Evolutionary conservation across 805 yeast species (phyloP), one percentile per base, ranked within the genome.

Genomic region (Danielia oregonensis): DNA sequence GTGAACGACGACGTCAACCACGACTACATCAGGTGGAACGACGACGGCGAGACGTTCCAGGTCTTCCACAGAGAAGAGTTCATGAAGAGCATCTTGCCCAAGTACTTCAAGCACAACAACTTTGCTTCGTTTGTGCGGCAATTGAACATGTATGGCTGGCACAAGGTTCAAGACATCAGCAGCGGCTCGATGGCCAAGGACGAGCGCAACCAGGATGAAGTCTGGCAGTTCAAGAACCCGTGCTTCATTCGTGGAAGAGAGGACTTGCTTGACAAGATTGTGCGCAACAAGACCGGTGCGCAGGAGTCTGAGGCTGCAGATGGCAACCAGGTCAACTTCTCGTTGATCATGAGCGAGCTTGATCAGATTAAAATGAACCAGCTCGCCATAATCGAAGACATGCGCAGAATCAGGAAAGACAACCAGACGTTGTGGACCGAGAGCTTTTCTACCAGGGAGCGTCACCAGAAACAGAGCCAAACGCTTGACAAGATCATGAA

Each of bases 141-240:
- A 57, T 70, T 91, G 51, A 91, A 91, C 62, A 91, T 93, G 98
- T 93, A 93, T 57, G 98, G 98, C 8, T 93, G 97, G 96, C 97
- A 89, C 65, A 93, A 93, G 61, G 93, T 93, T 4, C 98, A 93
- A 61, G 97, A 93, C 60, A 78, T 89, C 15, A 84, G 65, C 37
- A 74, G 83, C 17, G 97, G 94, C 2, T 74, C 89, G 4, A 61
- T 79, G 39, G 22, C 22, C 22, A 54, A 54, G 29, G 60, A 55
- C 24, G 67, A 74, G 36, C 64, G 60, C 25, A 70, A 65, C 37
- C 62, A 63, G 26, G 96, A 89, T 37, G 97, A 93, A 51, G 74
- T 79, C 36, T 82, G 89, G 85, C 94, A 88, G 59, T 93, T 93
- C 64, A 80, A 78, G 43, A 86, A 88, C 44, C 88, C 93, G 2